These are phyloP conservation scores for Cryptosporidium sp. DNA, from an alignment of 169 alveolate genomes.

Conservation along the genomic window DNA sequence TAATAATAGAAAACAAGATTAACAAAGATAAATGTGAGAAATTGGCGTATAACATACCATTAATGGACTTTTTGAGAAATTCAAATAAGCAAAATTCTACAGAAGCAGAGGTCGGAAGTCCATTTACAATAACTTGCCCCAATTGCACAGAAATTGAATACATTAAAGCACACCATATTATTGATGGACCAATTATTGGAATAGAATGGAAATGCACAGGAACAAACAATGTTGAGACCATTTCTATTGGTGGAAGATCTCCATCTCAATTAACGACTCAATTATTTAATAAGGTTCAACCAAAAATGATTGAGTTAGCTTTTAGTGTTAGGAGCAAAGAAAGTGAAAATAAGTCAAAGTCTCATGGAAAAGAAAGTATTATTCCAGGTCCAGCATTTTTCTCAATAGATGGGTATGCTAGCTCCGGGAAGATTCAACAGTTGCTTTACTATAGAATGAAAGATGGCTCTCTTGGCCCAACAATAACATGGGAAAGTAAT, in stretches of 20 bases:
- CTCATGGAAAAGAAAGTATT: neutral
- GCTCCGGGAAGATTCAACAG: constrained; percentile 67
- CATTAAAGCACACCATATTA: constrained; percentile 52
- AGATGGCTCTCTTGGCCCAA: constrained; percentile 24
- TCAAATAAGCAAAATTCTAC: neutral
- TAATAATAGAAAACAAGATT: constrained; percentile 31
- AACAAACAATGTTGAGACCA: constrained; percentile 30
- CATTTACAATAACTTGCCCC: constrained; percentile 64
- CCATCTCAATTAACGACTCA: constrained; percentile 69
- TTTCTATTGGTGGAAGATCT: constrained; percentile 58
- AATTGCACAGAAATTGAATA: constrained; percentile 55
- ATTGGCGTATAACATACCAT: constrained; percentile 35
- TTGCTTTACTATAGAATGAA: constrained; percentile 62
- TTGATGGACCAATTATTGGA: constrained; percentile 70
- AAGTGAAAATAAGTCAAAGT: neutral
- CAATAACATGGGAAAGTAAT: constrained; percentile 60
- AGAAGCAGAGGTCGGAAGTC: constrained; percentile 32
- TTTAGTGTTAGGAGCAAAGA: neutral
- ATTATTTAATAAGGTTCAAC: constrained; percentile 49
- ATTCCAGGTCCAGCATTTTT: constrained; percentile 72
- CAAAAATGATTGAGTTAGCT: constrained; percentile 73
- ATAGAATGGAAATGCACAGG: constrained; percentile 72
- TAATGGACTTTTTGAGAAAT: constrained; percentile 23
- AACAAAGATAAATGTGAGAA: constrained; percentile 41
- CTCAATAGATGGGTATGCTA: constrained; percentile 56